phyloP scores from a whole-genome alignment of 2,329 filamentous ascomycete genomes.

The Stemphylium beticola region DNA sequence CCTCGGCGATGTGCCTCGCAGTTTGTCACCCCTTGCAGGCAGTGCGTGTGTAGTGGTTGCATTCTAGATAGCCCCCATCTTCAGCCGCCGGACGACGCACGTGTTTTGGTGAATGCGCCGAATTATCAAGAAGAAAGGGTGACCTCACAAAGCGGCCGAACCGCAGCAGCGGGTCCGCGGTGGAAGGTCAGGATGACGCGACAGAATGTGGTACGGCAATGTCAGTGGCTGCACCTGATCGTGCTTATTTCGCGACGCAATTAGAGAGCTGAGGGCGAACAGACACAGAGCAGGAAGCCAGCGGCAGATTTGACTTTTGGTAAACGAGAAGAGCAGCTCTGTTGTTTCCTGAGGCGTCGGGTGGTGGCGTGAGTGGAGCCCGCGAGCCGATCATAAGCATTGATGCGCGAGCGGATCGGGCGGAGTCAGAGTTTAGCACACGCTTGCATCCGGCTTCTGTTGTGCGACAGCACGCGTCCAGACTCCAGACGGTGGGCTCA shows the following conservation, averaged over 20 bases:
- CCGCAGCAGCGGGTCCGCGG: slow-evolving; percentile 16
- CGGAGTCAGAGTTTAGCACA: neutral
- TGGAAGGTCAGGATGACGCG: slow-evolving; percentile 8
- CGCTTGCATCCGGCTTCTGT: slow-evolving; percentile 6
- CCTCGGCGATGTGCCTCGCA: neutral
- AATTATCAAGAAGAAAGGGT: slow-evolving; percentile 17
- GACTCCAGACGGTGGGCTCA: neutral
- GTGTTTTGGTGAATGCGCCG: slow-evolving; percentile 20
- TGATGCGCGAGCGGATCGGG: neutral
- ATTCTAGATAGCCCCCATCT: slow-evolving; percentile 1
- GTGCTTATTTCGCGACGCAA: slow-evolving; percentile 33
- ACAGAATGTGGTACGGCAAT: slow-evolving; percentile 3
- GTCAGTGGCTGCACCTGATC: slow-evolving; percentile 10
- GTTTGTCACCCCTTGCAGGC: slow-evolving; percentile 3
- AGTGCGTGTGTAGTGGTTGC: slow-evolving; percentile 5
- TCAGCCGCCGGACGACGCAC: slow-evolving; percentile 20
- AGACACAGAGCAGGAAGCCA: neutral
- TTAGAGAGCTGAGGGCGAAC: slow-evolving; percentile 10
- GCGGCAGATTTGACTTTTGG: neutral
- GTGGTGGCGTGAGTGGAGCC: slow-evolving; percentile 1
- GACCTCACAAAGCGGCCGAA: slow-evolving; percentile 21
- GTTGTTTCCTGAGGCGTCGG: neutral
- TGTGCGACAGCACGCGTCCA: slow-evolving; percentile 7
- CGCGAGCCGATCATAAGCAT: slow-evolving; percentile 2
- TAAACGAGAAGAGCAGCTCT: neutral